phyloP scores from a whole-genome alignment of 1,284 basidiomycete genomes.

The Fomitopsis betulina region DNA sequence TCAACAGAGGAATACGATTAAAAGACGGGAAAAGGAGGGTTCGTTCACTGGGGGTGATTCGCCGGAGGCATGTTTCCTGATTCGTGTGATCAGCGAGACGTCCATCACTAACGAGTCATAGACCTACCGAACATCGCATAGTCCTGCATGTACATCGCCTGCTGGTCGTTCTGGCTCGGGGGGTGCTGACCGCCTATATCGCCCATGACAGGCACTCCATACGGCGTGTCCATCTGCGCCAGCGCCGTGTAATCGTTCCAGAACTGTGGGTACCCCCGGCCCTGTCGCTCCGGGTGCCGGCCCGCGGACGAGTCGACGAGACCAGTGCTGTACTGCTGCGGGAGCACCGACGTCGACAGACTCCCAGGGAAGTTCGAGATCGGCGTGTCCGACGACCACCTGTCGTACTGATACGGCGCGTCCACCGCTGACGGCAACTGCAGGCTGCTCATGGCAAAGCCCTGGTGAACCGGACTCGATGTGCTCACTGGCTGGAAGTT shows the following conservation, averaged over 20 bases:
- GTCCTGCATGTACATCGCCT: slow-evolving; percentile 24
- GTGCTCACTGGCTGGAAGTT: slow-evolving; percentile 14
- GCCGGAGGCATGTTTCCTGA: slow-evolving; percentile 21
- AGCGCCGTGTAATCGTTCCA: slow-evolving; percentile 61
- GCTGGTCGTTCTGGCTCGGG: slow-evolving; percentile 17
- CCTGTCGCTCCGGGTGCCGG: slow-evolving; percentile 18
- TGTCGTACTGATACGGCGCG: slow-evolving; percentile 37
- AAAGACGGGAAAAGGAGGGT: background rate
- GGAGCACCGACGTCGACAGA: slow-evolving; percentile 59
- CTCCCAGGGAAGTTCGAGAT: slow-evolving; percentile 37
- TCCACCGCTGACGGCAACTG: slow-evolving; percentile 17
- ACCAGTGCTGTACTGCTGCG: slow-evolving; percentile 69
- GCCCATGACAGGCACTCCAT: slow-evolving; percentile 27
- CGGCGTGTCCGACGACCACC: slow-evolving; percentile 42
- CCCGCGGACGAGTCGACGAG: slow-evolving; percentile 38
- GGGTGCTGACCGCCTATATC: slow-evolving; percentile 20
- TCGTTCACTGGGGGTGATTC: slow-evolving; percentile 10
- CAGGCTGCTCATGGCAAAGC: slow-evolving; percentile 18
- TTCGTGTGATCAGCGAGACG: background rate
- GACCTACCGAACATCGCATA: slow-evolving; percentile 31
- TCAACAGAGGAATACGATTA: background rate
- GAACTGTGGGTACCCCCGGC: slow-evolving; percentile 44
- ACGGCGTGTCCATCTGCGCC: slow-evolving; percentile 48
- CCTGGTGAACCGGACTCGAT: slow-evolving; percentile 7
- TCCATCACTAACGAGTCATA: background rate